Percentiles rank a stretch among this genome's conserved stretches.
These are phyloP conservation scores for Saccharomycodes ludwigii DNA, from an alignment of 805 yeast genomes.

Conservation along the genomic window DNA sequence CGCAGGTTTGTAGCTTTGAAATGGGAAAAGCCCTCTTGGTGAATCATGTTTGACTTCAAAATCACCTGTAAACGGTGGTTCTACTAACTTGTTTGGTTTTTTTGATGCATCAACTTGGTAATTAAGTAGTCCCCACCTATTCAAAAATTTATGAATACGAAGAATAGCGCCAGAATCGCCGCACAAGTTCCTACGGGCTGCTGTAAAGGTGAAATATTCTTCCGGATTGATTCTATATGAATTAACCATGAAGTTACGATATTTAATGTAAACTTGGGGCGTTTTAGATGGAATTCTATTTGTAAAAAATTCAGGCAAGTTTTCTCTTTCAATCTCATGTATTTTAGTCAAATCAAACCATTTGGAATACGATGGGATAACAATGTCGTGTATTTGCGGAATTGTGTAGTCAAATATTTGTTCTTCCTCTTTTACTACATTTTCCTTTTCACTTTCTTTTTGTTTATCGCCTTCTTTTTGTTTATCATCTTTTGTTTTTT, in stretches of 20 bases:
- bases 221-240: conserved; percentile 81
- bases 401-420: conserved; percentile 8
- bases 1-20: conserved; percentile 64
- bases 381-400: conserved; percentile 69
- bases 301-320: conserved; percentile 80
- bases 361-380: conserved; percentile 74
- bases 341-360: conserved; percentile 73
- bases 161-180: conserved; percentile 87
- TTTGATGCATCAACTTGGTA: conserved; percentile 74
- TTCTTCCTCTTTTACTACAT: conserved; percentile 1
- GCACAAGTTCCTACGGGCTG: conserved; percentile 78
- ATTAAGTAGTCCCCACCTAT: conserved; percentile 87
- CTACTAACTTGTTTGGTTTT: conserved; percentile 20
- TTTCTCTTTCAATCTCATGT: conserved; percentile 68
- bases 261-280: conserved; percentile 66
- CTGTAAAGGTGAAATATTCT: conserved; percentile 81
- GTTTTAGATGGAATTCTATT: conserved; percentile 64
- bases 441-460: conserved; percentile 7
- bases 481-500: conserved; percentile 7
- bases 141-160: conserved; percentile 72
- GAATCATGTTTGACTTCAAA: conserved; percentile 73
- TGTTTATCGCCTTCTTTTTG: conserved; percentile 6
- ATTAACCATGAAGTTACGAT: conserved; percentile 81
- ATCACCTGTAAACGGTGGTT: conserved; percentile 25
- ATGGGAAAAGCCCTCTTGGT: conserved; percentile 86